Conservation (phyloP, 2,329 filamentous ascomycete genomes). For the Pseudogymnoascus sp. region DNA sequence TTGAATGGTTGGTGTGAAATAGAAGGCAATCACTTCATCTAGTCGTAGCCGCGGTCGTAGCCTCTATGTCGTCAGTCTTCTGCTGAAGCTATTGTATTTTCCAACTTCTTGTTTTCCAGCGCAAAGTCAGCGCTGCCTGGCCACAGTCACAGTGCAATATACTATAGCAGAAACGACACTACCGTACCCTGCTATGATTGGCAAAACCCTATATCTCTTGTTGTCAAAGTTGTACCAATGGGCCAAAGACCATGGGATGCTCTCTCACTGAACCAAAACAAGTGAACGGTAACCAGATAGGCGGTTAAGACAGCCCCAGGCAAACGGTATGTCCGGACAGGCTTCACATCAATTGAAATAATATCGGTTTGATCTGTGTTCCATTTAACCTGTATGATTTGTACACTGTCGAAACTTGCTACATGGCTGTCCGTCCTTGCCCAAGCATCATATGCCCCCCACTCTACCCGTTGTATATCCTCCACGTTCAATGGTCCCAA, state of each 20-base stretch:
- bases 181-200: not conserved
- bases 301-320: not conserved
- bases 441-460: not conserved
- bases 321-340: not conserved
- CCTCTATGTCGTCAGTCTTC: not conserved
- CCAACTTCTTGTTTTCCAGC: not conserved
- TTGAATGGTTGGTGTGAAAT: not conserved
- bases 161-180: not conserved
- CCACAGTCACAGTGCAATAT: not conserved
- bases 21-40: not conserved
- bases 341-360: not conserved
- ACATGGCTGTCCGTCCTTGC: not conserved
- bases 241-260: not conserved
- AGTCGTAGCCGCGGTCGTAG: no score
- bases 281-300: not conserved
- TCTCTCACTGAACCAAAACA: not conserved
- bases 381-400: constrained; percentile 10
- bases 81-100: not conserved
- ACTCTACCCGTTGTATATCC: not conserved
- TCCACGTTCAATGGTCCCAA: constrained; percentile 70
- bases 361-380: not conserved
- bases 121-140: not conserved
- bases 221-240: not conserved
- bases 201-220: not conserved
- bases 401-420: constrained; percentile 7